phyloP scores from a whole-genome alignment of 164 flowering plant genomes.

The Vitis labrusca region DNA sequence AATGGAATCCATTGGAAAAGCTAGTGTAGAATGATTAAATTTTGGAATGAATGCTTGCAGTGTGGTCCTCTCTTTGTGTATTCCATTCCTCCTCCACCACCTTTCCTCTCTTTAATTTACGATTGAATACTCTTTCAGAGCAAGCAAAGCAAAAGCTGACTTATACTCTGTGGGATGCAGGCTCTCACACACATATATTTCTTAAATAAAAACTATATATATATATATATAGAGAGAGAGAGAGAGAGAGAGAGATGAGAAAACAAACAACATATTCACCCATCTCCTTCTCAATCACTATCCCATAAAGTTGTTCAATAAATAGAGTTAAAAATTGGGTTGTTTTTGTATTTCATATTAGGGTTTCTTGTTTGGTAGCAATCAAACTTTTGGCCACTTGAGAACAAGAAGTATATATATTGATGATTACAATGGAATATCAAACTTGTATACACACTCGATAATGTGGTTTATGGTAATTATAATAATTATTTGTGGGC shows the following conservation, averaged over 20 bases:
- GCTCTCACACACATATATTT: neutral
- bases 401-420: neutral
- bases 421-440: neutral
- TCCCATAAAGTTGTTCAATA: slow-evolving; percentile 1
- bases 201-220: no score
- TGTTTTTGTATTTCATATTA: neutral
- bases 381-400: neutral
- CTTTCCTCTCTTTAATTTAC: neutral
- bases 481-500: no score
- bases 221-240: no score
- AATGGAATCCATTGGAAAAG: slow-evolving; percentile 1
- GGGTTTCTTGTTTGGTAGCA: slow-evolving; percentile 1
- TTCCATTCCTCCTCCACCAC: neutral
- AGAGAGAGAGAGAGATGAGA: neutral
- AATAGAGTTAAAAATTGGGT: neutral
- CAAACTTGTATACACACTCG: neutral
- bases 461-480: no score
- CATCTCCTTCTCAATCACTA: neutral
- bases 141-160: slow-evolving; percentile 23
- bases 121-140: slow-evolving; percentile 12
- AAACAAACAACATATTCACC: neutral
- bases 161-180: slow-evolving; percentile 6
- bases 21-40: slow-evolving; percentile 6
- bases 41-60: neutral
- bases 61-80: slow-evolving; percentile 3